Percentiles rank a stretch among this genome's conserved stretches.
Conservation (phyloP, 2,329 filamentous ascomycete species). For the Zymoseptoria crescenta region DNA sequence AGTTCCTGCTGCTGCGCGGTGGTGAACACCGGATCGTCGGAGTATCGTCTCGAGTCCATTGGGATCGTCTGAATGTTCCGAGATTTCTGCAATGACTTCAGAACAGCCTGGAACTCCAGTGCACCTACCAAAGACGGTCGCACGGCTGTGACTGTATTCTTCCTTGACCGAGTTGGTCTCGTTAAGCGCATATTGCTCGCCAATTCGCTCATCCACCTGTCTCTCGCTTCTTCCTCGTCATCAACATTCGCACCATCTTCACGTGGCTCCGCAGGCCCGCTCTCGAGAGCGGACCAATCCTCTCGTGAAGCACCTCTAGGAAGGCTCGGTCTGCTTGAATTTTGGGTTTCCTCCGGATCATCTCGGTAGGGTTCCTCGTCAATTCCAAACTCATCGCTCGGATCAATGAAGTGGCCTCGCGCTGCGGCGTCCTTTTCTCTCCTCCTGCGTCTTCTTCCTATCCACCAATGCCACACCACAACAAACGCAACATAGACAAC, state of each 20-base stretch:
- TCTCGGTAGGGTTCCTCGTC: constrained; percentile 44
- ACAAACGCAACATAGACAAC: constrained; percentile 82
- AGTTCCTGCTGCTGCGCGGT: constrained; percentile 39
- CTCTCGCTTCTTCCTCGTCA: constrained; percentile 56
- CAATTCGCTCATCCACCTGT: constrained; percentile 67
- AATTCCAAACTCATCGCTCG: constrained; percentile 51
- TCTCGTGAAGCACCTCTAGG: constrained; percentile 46
- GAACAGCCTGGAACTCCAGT: constrained; percentile 82
- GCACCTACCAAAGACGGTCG: constrained; percentile 88
- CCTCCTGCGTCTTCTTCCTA: constrained; percentile 54
- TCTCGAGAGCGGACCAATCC: constrained; percentile 57
- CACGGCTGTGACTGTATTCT: constrained; percentile 73
- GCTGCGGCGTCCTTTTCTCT: constrained; percentile 62
- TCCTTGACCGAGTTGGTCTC: constrained; percentile 59
- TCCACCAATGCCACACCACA: constrained; percentile 85
- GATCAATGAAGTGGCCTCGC: constrained; percentile 62
- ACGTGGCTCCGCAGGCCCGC: constrained; percentile 37
- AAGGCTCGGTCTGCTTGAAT: constrained; percentile 31
- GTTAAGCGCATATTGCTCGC: constrained; percentile 87
- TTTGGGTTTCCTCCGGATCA: constrained; percentile 43
- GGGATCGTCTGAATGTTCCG: constrained; percentile 65
- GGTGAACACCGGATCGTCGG: constrained; percentile 50
- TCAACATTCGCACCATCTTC: constrained; percentile 52
- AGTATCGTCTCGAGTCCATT: constrained; percentile 62
- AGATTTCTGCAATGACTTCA: constrained; percentile 78